Conservation (phyloP, 371 early-diverging fungal genomes). For the Syncephalastrum monosporum region DNA sequence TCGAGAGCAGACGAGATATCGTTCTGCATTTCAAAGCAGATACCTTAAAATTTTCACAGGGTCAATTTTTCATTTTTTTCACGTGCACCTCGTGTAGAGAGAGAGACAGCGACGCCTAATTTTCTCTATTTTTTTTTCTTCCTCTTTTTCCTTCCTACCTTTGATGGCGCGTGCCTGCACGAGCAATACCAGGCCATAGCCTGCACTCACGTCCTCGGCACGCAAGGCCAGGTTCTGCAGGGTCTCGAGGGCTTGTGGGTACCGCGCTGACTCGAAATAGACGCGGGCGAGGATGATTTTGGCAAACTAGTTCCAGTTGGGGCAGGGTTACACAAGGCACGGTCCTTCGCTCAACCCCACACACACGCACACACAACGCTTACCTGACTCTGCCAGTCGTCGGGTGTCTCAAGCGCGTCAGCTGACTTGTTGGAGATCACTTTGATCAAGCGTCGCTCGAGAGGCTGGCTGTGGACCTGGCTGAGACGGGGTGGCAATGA, state of each 20-base stretch:
- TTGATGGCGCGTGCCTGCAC: constrained; percentile 53
- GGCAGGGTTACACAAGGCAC: not conserved
- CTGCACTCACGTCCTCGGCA: constrained; percentile 33
- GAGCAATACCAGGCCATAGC: constrained; percentile 55
- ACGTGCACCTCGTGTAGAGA: not conserved
- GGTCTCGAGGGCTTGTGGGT: constrained; percentile 32
- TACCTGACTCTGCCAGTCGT: constrained; percentile 14
- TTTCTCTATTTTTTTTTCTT: not conserved
- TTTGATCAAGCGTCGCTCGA: not conserved
- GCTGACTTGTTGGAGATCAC: not conserved
- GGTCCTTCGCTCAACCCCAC: constrained; percentile 4
- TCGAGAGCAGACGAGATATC: constrained; percentile 48
- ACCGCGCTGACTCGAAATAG: constrained; percentile 28
- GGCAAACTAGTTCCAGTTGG: constrained; percentile 15
- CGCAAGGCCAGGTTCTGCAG: constrained; percentile 28
- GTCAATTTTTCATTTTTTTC: constrained; percentile 4
- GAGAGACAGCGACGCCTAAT: not conserved
- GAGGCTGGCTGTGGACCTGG: not conserved
- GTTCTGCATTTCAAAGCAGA: constrained; percentile 51
- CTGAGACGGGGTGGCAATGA: not conserved
- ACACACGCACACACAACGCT: too few species aligned
- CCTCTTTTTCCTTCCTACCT: constrained; percentile 22
- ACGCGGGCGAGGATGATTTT: constrained; percentile 39
- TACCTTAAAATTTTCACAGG: constrained; percentile 23
- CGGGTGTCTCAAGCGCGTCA: constrained; percentile 1